Evolutionary conservation across 2,329 filamentous ascomycete genomes (phyloP).

Genomic region (Aureobasidium lini): DNA sequence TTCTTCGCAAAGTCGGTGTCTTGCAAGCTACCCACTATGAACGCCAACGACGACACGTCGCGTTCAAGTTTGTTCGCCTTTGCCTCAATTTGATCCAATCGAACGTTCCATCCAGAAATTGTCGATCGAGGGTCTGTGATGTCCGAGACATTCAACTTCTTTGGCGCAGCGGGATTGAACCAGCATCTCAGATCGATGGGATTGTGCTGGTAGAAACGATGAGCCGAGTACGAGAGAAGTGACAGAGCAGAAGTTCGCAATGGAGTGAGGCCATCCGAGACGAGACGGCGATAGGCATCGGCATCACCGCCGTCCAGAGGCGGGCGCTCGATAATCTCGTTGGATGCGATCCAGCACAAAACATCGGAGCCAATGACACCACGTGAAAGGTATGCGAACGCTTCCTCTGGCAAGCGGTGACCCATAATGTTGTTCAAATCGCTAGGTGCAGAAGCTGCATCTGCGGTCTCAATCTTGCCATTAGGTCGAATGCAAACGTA

Average conservation of each 20-base stretch:
- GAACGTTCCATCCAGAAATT: conserved; percentile 65
- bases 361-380: conserved; percentile 74
- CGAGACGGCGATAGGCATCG: conserved; percentile 70
- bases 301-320: conserved; percentile 78
- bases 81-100: conserved; percentile 25
- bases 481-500: conserved; percentile 71
- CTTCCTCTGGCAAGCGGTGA: conserved; percentile 79
- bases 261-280: conserved; percentile 65
- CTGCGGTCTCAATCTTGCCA: conserved; percentile 70
- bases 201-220: conserved; percentile 77
- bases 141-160: conserved; percentile 29
- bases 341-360: conserved; percentile 73
- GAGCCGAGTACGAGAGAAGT: conserved; percentile 69
- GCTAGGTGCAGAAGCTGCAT: conserved; percentile 64
- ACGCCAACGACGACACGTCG: conserved; percentile 36
- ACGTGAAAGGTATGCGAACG: conserved; percentile 81
- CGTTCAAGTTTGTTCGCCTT: conserved; percentile 17
- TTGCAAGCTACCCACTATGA: conserved; percentile 52
- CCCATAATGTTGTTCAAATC: conserved; percentile 88
- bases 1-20: conserved; percentile 62
- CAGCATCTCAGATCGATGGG: conserved; percentile 72
- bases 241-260: conserved; percentile 70
- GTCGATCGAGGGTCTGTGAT: conserved; percentile 44
- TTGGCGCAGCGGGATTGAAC: conserved; percentile 66
- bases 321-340: conserved; percentile 70